Evolutionary conservation across 2,329 filamentous ascomycete species (phyloP).

Genomic region (Exophiala aquamarina): DNA sequence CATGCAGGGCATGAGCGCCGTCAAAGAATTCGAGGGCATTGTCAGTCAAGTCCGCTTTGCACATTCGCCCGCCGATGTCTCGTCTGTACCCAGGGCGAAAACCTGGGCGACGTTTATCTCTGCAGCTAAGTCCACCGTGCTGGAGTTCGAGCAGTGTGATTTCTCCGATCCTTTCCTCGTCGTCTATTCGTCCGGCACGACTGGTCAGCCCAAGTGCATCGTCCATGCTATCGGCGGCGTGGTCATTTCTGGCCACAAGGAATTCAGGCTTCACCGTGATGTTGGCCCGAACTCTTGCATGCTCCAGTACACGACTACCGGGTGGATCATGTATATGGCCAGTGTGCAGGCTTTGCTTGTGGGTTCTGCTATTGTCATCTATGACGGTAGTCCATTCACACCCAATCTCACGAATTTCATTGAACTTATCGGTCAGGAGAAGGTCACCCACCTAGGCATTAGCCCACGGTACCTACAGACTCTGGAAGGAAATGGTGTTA

Average conservation of each 20-base stretch:
- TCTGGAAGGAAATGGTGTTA: constrained; percentile 63
- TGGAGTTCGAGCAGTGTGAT: constrained; percentile 44
- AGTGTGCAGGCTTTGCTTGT: constrained; percentile 59
- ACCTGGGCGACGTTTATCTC: constrained; percentile 44
- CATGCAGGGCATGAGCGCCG: constrained; percentile 60
- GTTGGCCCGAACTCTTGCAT: constrained; percentile 43
- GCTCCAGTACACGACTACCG: constrained; percentile 67
- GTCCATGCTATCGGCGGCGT: constrained; percentile 63
- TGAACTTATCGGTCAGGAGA: constrained; percentile 60
- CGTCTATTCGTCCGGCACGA: constrained; percentile 78
- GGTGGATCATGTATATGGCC: constrained; percentile 81
- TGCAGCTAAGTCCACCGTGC: constrained; percentile 28
- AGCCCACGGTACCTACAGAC: constrained; percentile 77
- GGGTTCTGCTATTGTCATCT: constrained; percentile 67
- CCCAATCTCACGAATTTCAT: constrained; percentile 67
- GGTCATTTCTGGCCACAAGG: constrained; percentile 52
- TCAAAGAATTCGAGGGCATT: constrained; percentile 61
- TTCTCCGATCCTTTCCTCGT: constrained; percentile 77
- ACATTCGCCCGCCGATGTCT: constrained; percentile 57
- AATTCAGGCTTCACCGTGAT: constrained; percentile 56
- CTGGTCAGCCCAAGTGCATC: constrained; percentile 81
- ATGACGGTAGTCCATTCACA: constrained; percentile 78
- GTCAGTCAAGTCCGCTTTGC: constrained; percentile 67
- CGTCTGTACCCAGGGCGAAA: constrained; percentile 46
- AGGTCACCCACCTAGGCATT: constrained; percentile 71